These are phyloP conservation scores for Haplosporangium sp. DNA, from an alignment of 371 early-diverging fungal genomes.

Conservation along the genomic window DNA sequence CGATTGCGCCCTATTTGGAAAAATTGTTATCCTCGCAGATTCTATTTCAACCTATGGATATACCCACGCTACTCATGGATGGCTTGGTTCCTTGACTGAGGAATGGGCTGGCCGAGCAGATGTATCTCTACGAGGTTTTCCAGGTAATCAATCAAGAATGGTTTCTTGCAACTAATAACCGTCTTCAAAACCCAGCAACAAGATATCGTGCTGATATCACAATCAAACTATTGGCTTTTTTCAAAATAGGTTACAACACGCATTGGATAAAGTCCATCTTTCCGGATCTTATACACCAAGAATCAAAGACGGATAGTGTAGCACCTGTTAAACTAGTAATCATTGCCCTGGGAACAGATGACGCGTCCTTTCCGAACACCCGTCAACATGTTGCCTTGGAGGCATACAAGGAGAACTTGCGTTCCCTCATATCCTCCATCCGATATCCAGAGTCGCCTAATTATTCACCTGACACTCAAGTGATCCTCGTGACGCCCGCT, in stretches of 20 bases:
- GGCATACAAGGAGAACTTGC: conserved; percentile 40
- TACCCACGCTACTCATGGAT: conserved; percentile 49
- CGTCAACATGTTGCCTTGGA: conserved; percentile 45
- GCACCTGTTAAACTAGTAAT: conserved; percentile 38
- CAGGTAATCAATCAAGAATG: conserved; percentile 22
- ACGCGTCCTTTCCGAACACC: conserved; percentile 44
- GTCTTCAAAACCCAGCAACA: neutral
- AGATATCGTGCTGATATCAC: neutral
- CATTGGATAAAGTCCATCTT: conserved; percentile 49
- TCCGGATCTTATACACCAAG: conserved; percentile 44
- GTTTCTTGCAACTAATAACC: neutral
- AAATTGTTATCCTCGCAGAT: conserved; percentile 51
- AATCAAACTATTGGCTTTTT: neutral
- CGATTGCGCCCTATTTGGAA: conserved; percentile 41
- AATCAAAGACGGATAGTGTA: conserved; percentile 5
- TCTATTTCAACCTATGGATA: conserved; percentile 48
- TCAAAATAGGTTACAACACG: conserved; percentile 39
- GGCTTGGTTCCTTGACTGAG: conserved; percentile 44
- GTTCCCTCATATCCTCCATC: conserved; percentile 23
- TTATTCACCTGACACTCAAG: conserved; percentile 44
- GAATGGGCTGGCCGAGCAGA: conserved; percentile 53
- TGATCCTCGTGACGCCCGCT: conserved; percentile 46
- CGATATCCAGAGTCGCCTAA: conserved; percentile 51
- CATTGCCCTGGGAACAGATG: conserved; percentile 52
- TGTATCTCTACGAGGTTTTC: conserved; percentile 46